Conservation (phyloP, 176 grass and related monocot genomes). For the barley (Hordeum vulgare) region MorexV3_pseudomolecules_assembly NC_058523.1:208337951-208338450, state of each 20-base stretch:
- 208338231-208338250: constrained; percentile 39
- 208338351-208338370: neutral
- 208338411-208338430: constrained; percentile 34
- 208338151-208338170: constrained; percentile 42
- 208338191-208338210: constrained; percentile 33
- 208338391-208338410: constrained; percentile 26
- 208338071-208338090: constrained; percentile 34
- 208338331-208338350: neutral
- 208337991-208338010: constrained; percentile 29
- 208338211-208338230: constrained; percentile 36
- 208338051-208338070: constrained; percentile 34
- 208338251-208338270: constrained; percentile 16
- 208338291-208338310: constrained; percentile 38
- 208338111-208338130: constrained; percentile 37
- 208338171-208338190: constrained; percentile 14
- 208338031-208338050: constrained; percentile 39
- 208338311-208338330: constrained; percentile 46
- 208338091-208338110: constrained; percentile 40
- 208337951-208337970: constrained; percentile 50
- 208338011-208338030: constrained; percentile 47
- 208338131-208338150: constrained; percentile 58
- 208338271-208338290: constrained; percentile 20
- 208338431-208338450: constrained; percentile 36
- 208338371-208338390: constrained; percentile 15
- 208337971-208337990: constrained; percentile 13